Conservation (phyloP, 2,329 filamentous ascomycete genomes). For the Cercospora canescens region DNA sequence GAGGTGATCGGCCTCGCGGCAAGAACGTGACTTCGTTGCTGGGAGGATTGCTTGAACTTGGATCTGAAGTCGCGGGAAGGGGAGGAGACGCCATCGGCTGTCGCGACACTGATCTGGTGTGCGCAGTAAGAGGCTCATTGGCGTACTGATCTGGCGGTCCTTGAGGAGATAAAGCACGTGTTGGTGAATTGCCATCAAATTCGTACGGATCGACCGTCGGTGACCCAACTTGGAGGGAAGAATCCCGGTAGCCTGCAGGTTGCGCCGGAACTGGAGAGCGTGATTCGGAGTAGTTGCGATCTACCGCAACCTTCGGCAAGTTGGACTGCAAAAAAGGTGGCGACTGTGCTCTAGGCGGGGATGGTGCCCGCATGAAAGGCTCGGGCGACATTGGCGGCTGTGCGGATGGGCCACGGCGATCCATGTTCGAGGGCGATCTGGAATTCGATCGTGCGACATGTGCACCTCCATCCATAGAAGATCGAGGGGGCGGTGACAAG, state of each 20-base stretch:
- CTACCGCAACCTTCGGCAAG: not conserved
- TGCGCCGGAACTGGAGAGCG: not conserved
- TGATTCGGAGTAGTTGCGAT: not conserved
- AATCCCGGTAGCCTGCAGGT: conserved; percentile 8
- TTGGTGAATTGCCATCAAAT: conserved; percentile 4
- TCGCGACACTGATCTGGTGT: conserved; percentile 4
- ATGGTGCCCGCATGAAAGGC: conserved; percentile 6
- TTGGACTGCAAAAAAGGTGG: conserved; percentile 6
- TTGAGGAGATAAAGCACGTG: not conserved
- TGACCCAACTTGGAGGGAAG: conserved; percentile 4
- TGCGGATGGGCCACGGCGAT: not conserved
- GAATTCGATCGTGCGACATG: conserved; percentile 5
- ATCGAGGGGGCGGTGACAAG: conserved; percentile 9
- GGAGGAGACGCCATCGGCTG: conserved; percentile 1
- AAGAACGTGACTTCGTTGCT: conserved; percentile 17
- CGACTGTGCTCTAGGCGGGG: not conserved
- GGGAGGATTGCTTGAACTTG: conserved; percentile 6
- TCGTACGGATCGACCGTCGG: conserved; percentile 8
- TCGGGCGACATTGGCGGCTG: not conserved
- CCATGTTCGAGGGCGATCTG: not conserved
- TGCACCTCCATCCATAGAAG: conserved; percentile 10
- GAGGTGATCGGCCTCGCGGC: conserved; percentile 15
- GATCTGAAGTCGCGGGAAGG: conserved; percentile 1
- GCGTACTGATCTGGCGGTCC: conserved; percentile 14
- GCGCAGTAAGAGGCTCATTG: conserved; percentile 1